These are phyloP conservation scores for Kwoniella mangroviensis DNA, from an alignment of 768 basidiomycete genomes.

Conservation along the genomic window DNA sequence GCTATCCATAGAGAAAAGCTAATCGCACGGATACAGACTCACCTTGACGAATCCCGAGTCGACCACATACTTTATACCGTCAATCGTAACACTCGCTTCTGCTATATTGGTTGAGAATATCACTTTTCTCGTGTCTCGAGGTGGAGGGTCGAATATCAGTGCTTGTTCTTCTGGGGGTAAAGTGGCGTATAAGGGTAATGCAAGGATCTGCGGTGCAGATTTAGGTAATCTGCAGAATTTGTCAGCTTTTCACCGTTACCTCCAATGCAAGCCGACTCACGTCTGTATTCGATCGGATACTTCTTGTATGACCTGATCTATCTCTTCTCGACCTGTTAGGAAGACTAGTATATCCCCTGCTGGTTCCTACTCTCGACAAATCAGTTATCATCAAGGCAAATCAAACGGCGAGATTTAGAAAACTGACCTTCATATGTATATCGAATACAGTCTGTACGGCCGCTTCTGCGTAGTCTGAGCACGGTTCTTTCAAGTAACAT, in stretches of 20 bases:
- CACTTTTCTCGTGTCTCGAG: slow-evolving; percentile 80
- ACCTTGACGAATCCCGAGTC: slow-evolving; percentile 97
- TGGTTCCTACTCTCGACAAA: slow-evolving; percentile 66
- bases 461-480: slow-evolving; percentile 83
- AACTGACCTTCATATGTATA: slow-evolving; percentile 79
- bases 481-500: slow-evolving; percentile 73
- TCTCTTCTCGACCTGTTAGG: slow-evolving; percentile 93
- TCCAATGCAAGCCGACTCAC: slow-evolving; percentile 59
- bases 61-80: slow-evolving; percentile 90
- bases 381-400: slow-evolving; percentile 2
- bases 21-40: slow-evolving; percentile 19
- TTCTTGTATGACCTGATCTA: slow-evolving; percentile 82
- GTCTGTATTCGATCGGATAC: slow-evolving; percentile 76
- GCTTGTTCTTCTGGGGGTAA: slow-evolving; percentile 86
- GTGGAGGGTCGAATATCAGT: slow-evolving; percentile 76
- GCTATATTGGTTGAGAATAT: slow-evolving; percentile 95
- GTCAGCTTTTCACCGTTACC: background rate
- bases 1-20: background rate
- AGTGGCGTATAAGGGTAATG: slow-evolving; percentile 85
- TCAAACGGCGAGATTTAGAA: background rate
- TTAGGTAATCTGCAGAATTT: slow-evolving; percentile 59
- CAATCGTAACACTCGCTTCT: slow-evolving; percentile 96
- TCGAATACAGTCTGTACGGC: slow-evolving; percentile 93
- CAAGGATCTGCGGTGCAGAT: slow-evolving; percentile 65
- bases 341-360: slow-evolving; percentile 91